Base-by-base conservation (phyloP, 768 basidiomycete species). In the Coprinopsis cinerea region DNA sequence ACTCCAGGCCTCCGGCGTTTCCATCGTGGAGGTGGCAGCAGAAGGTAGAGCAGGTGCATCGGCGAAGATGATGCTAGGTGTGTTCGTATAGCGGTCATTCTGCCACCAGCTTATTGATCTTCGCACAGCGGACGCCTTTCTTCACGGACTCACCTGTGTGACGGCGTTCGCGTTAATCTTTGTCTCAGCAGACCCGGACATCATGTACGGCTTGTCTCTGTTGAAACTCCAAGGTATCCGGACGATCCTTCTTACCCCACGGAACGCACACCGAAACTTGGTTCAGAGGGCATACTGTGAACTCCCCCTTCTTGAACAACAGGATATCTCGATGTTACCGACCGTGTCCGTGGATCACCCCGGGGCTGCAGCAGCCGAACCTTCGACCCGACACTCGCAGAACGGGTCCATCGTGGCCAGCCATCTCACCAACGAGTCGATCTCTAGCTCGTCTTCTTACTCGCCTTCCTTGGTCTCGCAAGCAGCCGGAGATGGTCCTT, bases 101-200 rank as follows among this genome's bases (percentile, higher is more conserved):
- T n/a, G n/a, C n/a, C n/a, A n/a, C n/a, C n/a, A 20, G 20, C 37
- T 48, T 3, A 48, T 30, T 24, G 10, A 14, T 23, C 5, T 32
- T 22, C 10, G 23, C 20, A 11, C 28, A 49, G 48, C 41, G 9
- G 48, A 49, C 27, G 32, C 50, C 15, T 51, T 51, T 25, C 18
- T 46, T 13, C 32, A 4, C 4, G 48, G 40, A 32, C 22, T 49
- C 17, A 14, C 30, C 23, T 5, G 24, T n/a, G n/a, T n/a, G 17
- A 9, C 17, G 2, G 22, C 48, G 4, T 14, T 13, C 3, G 18
- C 28, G 11, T 9, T 43, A 9, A 6, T 49, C 6, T 34, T 49
- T 34, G 48, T 49, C 11, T 23, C 48, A 3, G 48, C 48, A 4
- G 48, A 49, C 28, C 40, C 48, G 22, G 50, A 51, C 30, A n/a